phyloP scores from a whole-genome alignment of 2,329 filamentous ascomycete genomes.

The Albophoma yamanashiensis region DNA sequence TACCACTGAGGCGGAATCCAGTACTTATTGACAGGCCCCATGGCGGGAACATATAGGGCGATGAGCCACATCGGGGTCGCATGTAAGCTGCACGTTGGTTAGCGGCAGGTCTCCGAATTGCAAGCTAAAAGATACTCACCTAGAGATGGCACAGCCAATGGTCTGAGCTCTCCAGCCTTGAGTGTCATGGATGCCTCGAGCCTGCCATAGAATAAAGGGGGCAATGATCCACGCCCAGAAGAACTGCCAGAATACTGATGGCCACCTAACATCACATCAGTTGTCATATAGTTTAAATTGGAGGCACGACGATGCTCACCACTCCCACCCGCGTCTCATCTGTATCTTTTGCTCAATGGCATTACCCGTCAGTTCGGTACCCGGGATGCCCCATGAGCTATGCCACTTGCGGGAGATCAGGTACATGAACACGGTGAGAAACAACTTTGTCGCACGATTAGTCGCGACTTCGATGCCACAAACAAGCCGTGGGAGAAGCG shows the following conservation, averaged over 20 bases:
- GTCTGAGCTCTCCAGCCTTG: constrained; percentile 56
- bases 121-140: constrained; percentile 17
- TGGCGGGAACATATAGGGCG: constrained; percentile 38
- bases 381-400: constrained; percentile 44
- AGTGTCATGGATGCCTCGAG: constrained; percentile 50
- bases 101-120: not conserved
- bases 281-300: not conserved
- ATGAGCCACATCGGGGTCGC: constrained; percentile 56
- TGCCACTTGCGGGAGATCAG: constrained; percentile 54
- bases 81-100: constrained; percentile 33
- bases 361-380: constrained; percentile 45
- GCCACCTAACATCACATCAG: constrained; percentile 29
- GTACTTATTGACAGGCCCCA: constrained; percentile 39
- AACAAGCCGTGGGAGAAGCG: not conserved
- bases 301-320: constrained; percentile 23
- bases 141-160: constrained; percentile 33
- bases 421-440: constrained; percentile 47
- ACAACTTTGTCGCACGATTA: constrained; percentile 28
- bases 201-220: constrained; percentile 47
- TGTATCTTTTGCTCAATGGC: constrained; percentile 34
- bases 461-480: not conserved
- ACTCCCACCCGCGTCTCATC: constrained; percentile 49
- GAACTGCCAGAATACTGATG: constrained; percentile 50
- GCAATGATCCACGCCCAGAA: constrained; percentile 51
- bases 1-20: constrained; percentile 51